Evolutionary conservation across 179 eudicot genomes (phyloP).

Genomic region (Corrigiola litoralis): DNA sequence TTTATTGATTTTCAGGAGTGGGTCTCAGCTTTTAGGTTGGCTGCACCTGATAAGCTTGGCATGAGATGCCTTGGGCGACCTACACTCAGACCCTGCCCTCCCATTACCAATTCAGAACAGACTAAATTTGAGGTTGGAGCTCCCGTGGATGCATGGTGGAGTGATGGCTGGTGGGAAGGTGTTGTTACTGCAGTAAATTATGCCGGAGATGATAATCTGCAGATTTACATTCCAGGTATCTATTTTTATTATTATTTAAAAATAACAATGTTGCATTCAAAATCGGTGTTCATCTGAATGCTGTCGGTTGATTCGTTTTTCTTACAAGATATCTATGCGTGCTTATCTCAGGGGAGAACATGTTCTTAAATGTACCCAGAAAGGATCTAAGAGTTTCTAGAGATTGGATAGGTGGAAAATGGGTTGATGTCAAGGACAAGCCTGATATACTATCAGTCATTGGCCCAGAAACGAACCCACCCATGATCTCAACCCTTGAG

Average conservation of each 20-base stretch:
- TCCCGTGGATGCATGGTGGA: slow-evolving; percentile 91
- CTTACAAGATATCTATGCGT: slow-evolving; percentile 2
- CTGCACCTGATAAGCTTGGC: slow-evolving; percentile 76
- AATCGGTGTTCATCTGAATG: neutral
- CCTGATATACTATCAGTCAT: slow-evolving; percentile 40
- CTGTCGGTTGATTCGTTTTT: neutral
- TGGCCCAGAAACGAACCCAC: slow-evolving; percentile 28
- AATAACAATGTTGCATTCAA: neutral
- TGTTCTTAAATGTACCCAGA: slow-evolving; percentile 41
- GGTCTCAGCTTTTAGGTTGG: slow-evolving; percentile 71
- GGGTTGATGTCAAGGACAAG: slow-evolving; percentile 65
- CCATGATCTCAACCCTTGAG: slow-evolving; percentile 21
- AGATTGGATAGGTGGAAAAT: slow-evolving; percentile 77
- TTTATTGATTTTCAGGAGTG: slow-evolving; percentile 52
- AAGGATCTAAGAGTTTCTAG: slow-evolving; percentile 72
- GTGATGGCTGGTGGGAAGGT: slow-evolving; percentile 98
- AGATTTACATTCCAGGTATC: slow-evolving; percentile 70
- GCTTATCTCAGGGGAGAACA: slow-evolving; percentile 57
- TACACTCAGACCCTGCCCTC: slow-evolving; percentile 62
- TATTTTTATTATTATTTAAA: slow-evolving; percentile 1
- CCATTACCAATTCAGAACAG: slow-evolving; percentile 21
- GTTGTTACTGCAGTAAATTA: slow-evolving; percentile 41
- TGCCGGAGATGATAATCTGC: slow-evolving; percentile 32
- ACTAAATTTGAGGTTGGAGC: slow-evolving; percentile 50
- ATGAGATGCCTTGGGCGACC: slow-evolving; percentile 70